These are phyloP conservation scores for Colletotrichum theobromicola DNA, from an alignment of 2,329 filamentous ascomycete genomes.

Conservation along the genomic window DNA sequence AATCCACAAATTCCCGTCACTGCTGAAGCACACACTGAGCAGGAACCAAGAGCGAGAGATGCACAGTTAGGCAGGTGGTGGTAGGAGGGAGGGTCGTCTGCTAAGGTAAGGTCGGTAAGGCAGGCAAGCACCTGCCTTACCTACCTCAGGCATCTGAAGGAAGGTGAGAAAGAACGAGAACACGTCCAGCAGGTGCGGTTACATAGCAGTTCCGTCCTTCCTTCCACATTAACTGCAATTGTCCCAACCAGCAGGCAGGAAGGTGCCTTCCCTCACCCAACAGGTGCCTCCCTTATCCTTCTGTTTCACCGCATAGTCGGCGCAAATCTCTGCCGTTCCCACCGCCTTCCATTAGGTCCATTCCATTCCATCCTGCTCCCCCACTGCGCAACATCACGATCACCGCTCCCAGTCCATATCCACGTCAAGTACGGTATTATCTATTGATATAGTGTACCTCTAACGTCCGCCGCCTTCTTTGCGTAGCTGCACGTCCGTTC, in stretches of 20 bases:
- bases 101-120: no score
- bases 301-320: background rate
- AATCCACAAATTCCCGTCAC: no score
- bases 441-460: background rate
- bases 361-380: no score
- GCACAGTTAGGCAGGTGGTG: background rate
- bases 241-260: background rate
- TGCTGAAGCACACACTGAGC: background rate
- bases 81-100: background rate
- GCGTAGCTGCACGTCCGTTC: background rate
- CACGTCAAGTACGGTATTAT: background rate
- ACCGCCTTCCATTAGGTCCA: background rate
- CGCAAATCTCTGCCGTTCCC: background rate
- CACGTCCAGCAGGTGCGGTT: background rate
- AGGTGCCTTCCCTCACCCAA: background rate
- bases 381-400: background rate
- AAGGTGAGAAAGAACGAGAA: background rate
- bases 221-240: background rate
- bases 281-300: no score
- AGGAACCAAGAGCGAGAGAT: background rate
- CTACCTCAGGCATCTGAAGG: accelerated
- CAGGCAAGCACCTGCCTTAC: background rate
- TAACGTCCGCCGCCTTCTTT: background rate
- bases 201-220: background rate
- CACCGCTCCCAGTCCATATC: background rate